Base-by-base conservation (phyloP, 352 stramenopile species). In the Pythium volutum region DNA sequence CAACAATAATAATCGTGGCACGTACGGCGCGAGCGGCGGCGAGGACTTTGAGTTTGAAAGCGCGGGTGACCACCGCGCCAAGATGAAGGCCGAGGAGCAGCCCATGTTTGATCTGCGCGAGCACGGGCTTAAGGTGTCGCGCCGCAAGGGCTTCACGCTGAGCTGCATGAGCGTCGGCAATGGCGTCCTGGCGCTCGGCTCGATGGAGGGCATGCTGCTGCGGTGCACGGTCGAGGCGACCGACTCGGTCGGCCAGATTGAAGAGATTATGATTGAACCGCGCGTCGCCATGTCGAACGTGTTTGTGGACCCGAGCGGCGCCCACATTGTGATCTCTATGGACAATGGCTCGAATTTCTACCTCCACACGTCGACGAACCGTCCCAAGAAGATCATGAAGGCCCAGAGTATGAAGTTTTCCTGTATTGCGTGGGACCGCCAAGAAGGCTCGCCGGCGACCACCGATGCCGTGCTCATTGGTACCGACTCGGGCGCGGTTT, bases 181-280 rank as follows among this genome's bases (percentile, higher is more conserved):
- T 58, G 78, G 80, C 23, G 68, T 91, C 45, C 84, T 95, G 69
- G 83, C 79, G 42, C 86, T 95, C 56, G 86, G 86, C 0, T 95
- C 86, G 15, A 74, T 89, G 48, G 86, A 95, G 53, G 86, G 86
- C 11, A 80, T 89, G 69, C 68, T 95, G 22, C 61, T 95, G 42
- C 81, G 86, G 20, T 95, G 86, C 62, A 83, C 84, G 0, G 81
- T 85, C 14, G 84, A 93, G 39, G 71, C 84, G 23, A 95, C 86
- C 2, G 86, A 95, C 62, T 89, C 79, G 53, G 66, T 63, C 16
- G 81, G 84, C 2, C 63, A 70, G 0, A 72, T 96, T 33, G 87
- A 96, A 58, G 87, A 96, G 67, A 94, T 96, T 70, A 91, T 90
- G 80, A 93, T 96, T 57, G 87, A 96, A 64, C 84, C 87, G 36